Conservation (phyloP, 768 basidiomycete species). For the Tulasnella sp. region DNA sequence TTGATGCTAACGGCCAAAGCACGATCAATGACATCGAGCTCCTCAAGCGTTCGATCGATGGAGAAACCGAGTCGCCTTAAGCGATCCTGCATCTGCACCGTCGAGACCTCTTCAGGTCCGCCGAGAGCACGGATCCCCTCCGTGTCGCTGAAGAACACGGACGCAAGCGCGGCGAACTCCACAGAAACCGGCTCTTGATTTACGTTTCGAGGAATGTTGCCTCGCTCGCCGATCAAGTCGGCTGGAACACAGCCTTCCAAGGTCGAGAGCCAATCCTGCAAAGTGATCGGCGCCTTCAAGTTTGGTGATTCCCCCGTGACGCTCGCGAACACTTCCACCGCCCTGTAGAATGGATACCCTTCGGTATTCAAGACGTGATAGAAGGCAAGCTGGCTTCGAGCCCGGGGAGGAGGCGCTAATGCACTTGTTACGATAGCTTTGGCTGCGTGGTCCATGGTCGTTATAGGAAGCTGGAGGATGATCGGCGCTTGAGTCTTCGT, state of each 20-base stretch:
- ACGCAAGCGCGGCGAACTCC: not conserved
- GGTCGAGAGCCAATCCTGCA: not conserved
- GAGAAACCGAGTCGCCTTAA: not conserved
- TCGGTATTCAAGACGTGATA: constrained; percentile 5
- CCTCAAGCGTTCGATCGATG: not conserved
- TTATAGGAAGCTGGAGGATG: not conserved
- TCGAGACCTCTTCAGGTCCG: not conserved
- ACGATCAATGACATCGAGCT: not conserved
- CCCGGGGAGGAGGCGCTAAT: not conserved
- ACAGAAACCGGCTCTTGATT: not conserved
- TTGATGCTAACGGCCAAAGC: constrained; percentile 1
- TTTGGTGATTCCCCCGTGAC: not conserved
- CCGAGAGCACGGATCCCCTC: not conserved
- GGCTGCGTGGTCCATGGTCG: not conserved
- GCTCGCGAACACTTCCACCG: not conserved
- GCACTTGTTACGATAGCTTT: not conserved
- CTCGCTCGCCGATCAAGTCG: not conserved
- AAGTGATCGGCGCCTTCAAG: not conserved
- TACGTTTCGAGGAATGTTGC: not conserved
- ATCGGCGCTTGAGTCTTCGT: not conserved
- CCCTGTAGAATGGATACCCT: not conserved
- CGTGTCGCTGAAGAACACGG: not conserved
- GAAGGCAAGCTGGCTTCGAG: not conserved
- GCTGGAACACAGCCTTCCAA: not conserved
- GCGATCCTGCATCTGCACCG: constrained; percentile 7